Percentiles rank a stretch among this genome's conserved stretches.
Evolutionary conservation across 352 stramenopile genomes (phyloP).

Genomic region (Stramenopiles sp.): DNA sequence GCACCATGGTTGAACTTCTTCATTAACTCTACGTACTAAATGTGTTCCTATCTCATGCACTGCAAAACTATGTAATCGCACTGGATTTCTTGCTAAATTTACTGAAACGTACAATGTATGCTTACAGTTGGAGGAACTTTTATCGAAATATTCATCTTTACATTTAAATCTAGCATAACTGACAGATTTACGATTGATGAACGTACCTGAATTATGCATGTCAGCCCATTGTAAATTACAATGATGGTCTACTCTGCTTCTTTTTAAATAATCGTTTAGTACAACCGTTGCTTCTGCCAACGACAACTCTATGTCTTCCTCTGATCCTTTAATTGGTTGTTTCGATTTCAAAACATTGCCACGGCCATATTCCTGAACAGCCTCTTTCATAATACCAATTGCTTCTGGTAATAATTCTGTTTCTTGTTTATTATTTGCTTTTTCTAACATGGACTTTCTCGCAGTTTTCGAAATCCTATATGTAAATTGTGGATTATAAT

Average conservation of each 20-base stretch:
- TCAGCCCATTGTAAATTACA: background rate
- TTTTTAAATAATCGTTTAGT: background rate
- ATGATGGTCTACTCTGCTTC: background rate
- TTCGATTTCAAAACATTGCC: constrained; percentile 8
- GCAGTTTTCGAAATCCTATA: background rate
- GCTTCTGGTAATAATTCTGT: background rate
- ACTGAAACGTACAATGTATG: constrained; percentile 1
- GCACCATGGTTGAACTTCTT: constrained; percentile 4
- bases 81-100: background rate
- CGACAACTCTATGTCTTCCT: background rate
- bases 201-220: background rate
- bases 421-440: background rate
- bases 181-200: constrained; percentile 7
- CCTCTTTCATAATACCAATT: background rate
- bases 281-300: background rate
- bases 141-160: constrained; percentile 7
- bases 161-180: constrained; percentile 3
- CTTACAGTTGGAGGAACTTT: background rate
- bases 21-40: constrained; percentile 4
- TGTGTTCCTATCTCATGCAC: constrained; percentile 1
- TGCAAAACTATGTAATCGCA: background rate
- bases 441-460: background rate
- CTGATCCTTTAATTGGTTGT: background rate
- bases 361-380: background rate
- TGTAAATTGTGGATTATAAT: background rate